These are phyloP conservation scores for Alternaria solani DNA, from an alignment of 2,329 filamentous ascomycete species.

Conservation along the genomic window DNA sequence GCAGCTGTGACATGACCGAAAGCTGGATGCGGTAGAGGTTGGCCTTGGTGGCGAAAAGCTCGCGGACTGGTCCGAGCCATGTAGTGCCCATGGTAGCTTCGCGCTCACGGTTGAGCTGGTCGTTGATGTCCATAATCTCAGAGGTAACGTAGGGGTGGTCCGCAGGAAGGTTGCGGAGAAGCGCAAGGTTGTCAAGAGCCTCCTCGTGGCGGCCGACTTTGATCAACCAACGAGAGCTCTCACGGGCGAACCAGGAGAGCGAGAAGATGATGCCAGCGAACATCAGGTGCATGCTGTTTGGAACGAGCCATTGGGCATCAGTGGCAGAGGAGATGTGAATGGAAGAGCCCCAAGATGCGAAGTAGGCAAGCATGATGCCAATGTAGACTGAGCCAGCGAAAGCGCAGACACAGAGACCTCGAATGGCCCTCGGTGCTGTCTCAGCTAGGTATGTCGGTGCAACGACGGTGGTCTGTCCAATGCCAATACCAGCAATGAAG, in stretches of 20 bases:
- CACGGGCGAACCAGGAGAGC: conserved; percentile 72
- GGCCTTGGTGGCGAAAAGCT: conserved; percentile 71
- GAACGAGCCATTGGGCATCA: conserved; percentile 65
- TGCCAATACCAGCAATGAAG: conserved; percentile 71
- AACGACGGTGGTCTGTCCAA: conserved; percentile 72
- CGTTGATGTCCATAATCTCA: conserved; percentile 71
- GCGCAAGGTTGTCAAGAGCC: conserved; percentile 64
- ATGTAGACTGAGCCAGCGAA: conserved; percentile 77
- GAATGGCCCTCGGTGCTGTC: conserved; percentile 72
- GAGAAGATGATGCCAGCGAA: conserved; percentile 76
- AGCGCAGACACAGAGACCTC: conserved; percentile 76
- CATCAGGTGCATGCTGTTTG: conserved; percentile 78
- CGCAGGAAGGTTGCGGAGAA: conserved; percentile 65
- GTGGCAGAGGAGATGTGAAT: conserved; percentile 60
- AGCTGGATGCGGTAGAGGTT: conserved; percentile 79
- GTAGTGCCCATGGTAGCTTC: conserved; percentile 73
- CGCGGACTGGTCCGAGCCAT: conserved; percentile 71
- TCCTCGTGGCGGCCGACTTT: conserved; percentile 68
- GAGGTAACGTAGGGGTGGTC: conserved; percentile 68
- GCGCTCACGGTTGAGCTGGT: conserved; percentile 72
- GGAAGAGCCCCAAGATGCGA: conserved; percentile 67
- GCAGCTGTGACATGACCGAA: conserved; percentile 71
- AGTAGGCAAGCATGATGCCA: conserved; percentile 81
- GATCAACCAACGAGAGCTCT: conserved; percentile 75
- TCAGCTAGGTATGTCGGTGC: conserved; percentile 78